Evolutionary conservation across 1,284 basidiomycete species (phyloP), one percentile per base, ranked within the genome.

Genomic region (Neotropicomus parvogracilis): DNA sequence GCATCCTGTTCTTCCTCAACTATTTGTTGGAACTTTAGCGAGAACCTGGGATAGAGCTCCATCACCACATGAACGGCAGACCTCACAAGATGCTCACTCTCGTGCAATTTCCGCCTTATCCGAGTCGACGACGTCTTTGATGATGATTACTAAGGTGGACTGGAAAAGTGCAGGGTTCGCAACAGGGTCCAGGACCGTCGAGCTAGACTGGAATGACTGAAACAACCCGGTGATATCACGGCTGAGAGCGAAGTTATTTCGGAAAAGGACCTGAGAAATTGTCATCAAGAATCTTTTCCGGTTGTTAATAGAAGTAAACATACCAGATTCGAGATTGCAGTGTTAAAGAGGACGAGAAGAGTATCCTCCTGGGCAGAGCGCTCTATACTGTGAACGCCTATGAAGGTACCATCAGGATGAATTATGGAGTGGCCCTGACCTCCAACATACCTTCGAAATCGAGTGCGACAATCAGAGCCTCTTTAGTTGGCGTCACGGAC

Each of bases 351-450:
- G 8, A 83, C 80, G 1, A 83, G 70, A 4, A 83, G 68, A 0
- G 77, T 78, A 38, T 83, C 81, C 58, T 83, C 80, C 56, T 83
- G 80, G 1, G 78, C 72, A 0, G 78, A 80, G 1, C 81, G 67
- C 50, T 83, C 80, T 44, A 81, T 79, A 40, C 78, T 80, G 54
- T 82, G 80, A 0, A 82, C 78, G 26, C 80, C 80, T 82, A 45
- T 14, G 2, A n/a, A 40, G 1, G 13, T 29, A 8, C 13, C 21
- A 14, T 56, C 12, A 47, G 14, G 9, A 29, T 24, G 26, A 3
- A 26, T 24, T 1, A 12, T 17, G 0, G 6, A 19, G 27, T 3
- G 6, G 10, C 7, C 17, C 5, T 11, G 6, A 21, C 6, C 6
- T 17, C 12, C 5, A 12, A 42, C 55, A 9, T 31, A 73, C 80